A percentile compares a stretch with the other conserved stretches of the same genome.
These are phyloP conservation scores for Tylopilus intermedius DNA, from an alignment of 768 basidiomycete species.

Conservation along the genomic window DNA sequence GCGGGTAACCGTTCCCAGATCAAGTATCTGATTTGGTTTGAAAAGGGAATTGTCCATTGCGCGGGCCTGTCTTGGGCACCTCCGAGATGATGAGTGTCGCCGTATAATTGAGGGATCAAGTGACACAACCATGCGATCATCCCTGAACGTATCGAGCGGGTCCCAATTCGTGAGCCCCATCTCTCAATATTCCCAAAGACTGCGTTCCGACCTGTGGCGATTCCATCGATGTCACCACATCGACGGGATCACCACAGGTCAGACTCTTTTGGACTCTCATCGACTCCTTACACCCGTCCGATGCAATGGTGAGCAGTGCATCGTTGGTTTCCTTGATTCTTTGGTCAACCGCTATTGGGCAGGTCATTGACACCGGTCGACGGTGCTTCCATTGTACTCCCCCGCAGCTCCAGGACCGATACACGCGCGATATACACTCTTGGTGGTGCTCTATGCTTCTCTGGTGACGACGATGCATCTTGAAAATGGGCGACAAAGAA, in stretches of 20 bases:
- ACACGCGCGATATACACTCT: slow-evolving; percentile 31
- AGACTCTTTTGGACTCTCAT: slow-evolving; percentile 37
- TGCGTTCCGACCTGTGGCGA: no score
- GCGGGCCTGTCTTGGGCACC: slow-evolving; percentile 30
- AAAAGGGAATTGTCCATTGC: slow-evolving; percentile 43
- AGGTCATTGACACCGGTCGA: slow-evolving; percentile 11
- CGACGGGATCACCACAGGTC: background rate
- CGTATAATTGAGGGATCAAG: background rate
- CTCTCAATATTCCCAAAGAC: no score
- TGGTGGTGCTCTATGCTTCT: slow-evolving; percentile 27
- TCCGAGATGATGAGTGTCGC: slow-evolving; percentile 15
- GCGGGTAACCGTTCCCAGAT: slow-evolving; percentile 30
- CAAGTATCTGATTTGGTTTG: slow-evolving; percentile 36
- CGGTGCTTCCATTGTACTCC: slow-evolving; percentile 27
- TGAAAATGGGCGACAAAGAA: no score
- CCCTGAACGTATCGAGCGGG: slow-evolving; percentile 38
- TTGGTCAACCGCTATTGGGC: background rate
- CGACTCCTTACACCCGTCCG: slow-evolving; percentile 41
- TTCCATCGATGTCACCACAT: slow-evolving; percentile 14
- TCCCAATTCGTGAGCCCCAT: slow-evolving; percentile 43
- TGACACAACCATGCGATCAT: slow-evolving; percentile 36
- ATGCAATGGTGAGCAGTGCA: slow-evolving; percentile 29
- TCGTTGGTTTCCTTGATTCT: background rate
- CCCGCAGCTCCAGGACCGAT: slow-evolving; percentile 16
- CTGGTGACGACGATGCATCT: no score